phyloP scores from a whole-genome alignment of 305 asterid genomes.

The Fraxinus baroniana region DNA sequence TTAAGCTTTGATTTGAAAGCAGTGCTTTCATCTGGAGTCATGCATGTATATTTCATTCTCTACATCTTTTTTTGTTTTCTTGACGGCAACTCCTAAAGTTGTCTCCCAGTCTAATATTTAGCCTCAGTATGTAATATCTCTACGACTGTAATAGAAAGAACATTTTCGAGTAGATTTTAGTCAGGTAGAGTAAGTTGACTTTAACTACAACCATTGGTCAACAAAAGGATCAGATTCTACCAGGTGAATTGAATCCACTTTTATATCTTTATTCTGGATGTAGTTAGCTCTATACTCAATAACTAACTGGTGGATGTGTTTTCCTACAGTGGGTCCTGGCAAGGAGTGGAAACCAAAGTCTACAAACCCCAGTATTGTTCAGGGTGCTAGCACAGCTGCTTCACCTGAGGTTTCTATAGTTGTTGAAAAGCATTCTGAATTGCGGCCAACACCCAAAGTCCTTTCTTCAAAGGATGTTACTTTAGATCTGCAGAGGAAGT shows the following conservation, averaged over 20 bases:
- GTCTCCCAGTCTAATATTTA: slow-evolving; percentile 10
- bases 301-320: slow-evolving; percentile 1
- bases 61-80: not conserved
- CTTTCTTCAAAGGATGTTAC: slow-evolving; percentile 51
- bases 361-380: slow-evolving; percentile 43
- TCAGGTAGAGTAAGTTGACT: not conserved
- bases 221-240: not conserved
- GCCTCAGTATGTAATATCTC: not conserved
- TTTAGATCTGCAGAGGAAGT: slow-evolving; percentile 59
- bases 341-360: slow-evolving; percentile 96
- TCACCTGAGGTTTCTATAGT: slow-evolving; percentile 47
- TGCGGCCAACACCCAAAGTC: slow-evolving; percentile 33
- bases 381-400: slow-evolving; percentile 39
- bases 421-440: slow-evolving; percentile 41
- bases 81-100: slow-evolving; percentile 5
- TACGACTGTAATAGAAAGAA: not conserved
- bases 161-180: slow-evolving; percentile 3
- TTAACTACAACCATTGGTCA: not conserved
- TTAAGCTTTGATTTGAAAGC: not conserved
- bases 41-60: not conserved
- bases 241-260: not conserved
- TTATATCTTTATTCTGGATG: not conserved
- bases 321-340: slow-evolving; percentile 54
- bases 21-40: not conserved
- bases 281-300: not conserved